Evolutionary conservation across 1,284 basidiomycete species (phyloP).

Genomic region (Sporisorium sorghi): DNA sequence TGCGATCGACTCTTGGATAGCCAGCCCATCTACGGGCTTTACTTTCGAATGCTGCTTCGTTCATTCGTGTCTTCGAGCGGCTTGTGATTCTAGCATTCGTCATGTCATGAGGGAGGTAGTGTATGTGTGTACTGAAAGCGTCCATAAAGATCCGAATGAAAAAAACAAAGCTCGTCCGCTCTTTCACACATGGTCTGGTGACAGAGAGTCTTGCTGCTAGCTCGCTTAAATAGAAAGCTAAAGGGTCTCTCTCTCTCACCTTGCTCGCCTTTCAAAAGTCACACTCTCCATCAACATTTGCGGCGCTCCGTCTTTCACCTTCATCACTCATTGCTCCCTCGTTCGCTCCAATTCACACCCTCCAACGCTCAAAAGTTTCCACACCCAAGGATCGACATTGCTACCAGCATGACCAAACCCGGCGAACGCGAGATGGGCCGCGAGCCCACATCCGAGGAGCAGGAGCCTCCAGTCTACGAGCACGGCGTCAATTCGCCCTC

Average conservation of each 20-base stretch:
- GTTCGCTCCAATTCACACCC: not conserved
- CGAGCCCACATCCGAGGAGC: conserved; percentile 55
- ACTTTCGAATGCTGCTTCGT: too few species aligned
- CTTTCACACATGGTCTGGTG: conserved; percentile 5
- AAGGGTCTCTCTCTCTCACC: not conserved
- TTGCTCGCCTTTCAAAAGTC: not conserved
- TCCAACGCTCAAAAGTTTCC: not conserved
- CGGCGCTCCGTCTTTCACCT: too few species aligned
- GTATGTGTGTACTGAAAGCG: not conserved
- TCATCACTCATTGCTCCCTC: not conserved
- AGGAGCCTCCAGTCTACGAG: conserved; percentile 53
- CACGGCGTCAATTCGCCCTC: conserved; percentile 49
- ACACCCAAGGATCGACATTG: too few species aligned
- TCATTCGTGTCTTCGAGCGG: too few species aligned
- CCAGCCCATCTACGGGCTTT: too few species aligned
- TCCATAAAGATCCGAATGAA: too few species aligned
- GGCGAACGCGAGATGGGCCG: conserved; percentile 49
- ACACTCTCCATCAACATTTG: not conserved
- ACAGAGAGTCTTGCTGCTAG: not conserved
- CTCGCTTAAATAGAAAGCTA: not conserved
- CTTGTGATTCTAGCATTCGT: too few species aligned
- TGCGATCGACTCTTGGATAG: not conserved
- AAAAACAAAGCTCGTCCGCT: not conserved
- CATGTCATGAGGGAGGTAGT: too few species aligned
- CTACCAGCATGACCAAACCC: conserved; percentile 23